Conservation (phyloP, 2,329 filamentous ascomycete species). For the Orbilia ellipsospora region DNA sequence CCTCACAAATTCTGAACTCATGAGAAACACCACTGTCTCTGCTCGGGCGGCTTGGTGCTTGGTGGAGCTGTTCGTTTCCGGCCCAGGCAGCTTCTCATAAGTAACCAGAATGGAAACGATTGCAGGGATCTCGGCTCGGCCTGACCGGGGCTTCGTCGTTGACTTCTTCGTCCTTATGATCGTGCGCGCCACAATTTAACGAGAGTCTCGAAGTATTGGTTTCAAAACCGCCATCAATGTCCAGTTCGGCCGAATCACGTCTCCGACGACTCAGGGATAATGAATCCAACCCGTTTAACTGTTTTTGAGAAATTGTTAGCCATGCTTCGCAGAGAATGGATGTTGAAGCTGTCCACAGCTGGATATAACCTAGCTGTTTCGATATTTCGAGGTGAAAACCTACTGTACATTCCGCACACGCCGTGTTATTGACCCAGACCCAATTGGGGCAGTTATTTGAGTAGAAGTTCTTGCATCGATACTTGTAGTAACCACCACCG, state of each 20-base stretch:
- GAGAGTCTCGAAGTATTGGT: conserved; percentile 20
- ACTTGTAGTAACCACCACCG: conserved; percentile 58
- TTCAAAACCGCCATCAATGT: conserved; percentile 15
- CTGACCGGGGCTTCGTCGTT: conserved; percentile 51
- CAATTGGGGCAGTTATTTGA: conserved; percentile 59
- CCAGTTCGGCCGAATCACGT: conserved; percentile 13
- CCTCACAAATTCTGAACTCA: conserved; percentile 43
- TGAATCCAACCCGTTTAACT: conserved; percentile 46
- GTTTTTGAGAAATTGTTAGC: conserved; percentile 13
- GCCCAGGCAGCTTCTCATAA: conserved; percentile 45
- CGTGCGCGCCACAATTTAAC: conserved; percentile 27
- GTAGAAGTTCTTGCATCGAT: conserved; percentile 59
- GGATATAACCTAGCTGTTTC: too few relatives aligned
- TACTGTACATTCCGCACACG: conserved; percentile 59
- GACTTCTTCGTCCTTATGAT: conserved; percentile 48
- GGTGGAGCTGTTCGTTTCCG: conserved; percentile 50
- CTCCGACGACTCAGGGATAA: conserved; percentile 36
- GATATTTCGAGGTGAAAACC: conserved; percentile 32
- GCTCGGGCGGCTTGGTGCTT: conserved; percentile 44
- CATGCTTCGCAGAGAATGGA: conserved; percentile 16
- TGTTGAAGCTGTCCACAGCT: conserved; percentile 37
- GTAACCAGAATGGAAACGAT: conserved; percentile 51
- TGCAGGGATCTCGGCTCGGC: conserved; percentile 54
- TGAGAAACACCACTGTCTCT: conserved; percentile 49
- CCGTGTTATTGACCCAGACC: conserved; percentile 60